Percentiles rank a stretch among this genome's conserved stretches.
Evolutionary conservation across 106 monocot species (phyloP).

Genomic region (Agapanthus africanus): DNA sequence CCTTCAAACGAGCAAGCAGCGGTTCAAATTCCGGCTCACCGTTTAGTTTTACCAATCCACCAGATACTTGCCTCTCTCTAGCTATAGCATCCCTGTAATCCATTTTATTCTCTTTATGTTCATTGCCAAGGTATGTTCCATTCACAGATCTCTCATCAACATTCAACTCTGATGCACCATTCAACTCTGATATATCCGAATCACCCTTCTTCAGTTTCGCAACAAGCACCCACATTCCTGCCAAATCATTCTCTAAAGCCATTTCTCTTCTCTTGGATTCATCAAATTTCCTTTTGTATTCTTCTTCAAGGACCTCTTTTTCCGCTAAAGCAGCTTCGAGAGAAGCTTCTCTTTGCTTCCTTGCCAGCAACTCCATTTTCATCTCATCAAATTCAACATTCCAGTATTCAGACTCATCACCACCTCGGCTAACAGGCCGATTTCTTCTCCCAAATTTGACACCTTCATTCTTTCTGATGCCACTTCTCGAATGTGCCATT

Average conservation of each 20-base stretch:
- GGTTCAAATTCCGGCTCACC: constrained; percentile 65
- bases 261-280: constrained; percentile 78
- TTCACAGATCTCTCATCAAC: constrained; percentile 36
- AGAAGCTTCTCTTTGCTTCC: constrained; percentile 68
- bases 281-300: constrained; percentile 67
- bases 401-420: constrained; percentile 40
- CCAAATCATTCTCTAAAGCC: constrained; percentile 84
- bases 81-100: constrained; percentile 30
- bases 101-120: constrained; percentile 46
- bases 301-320: constrained; percentile 69
- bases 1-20: constrained; percentile 78
- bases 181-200: constrained; percentile 43
- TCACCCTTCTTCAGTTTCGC: constrained; percentile 85
- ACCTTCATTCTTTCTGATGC: constrained; percentile 27
- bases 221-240: constrained; percentile 98
- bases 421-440: constrained; percentile 34
- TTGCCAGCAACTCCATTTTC: constrained; percentile 58
- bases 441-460: constrained; percentile 39
- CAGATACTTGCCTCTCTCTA: constrained; percentile 33
- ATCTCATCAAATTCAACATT: constrained; percentile 56
- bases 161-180: constrained; percentile 41
- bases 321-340: constrained; percentile 75
- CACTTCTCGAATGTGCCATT: constrained; percentile 32
- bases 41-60: constrained; percentile 22
- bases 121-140: constrained; percentile 24